Evolutionary conservation across 768 basidiomycete genomes (phyloP).

Genomic region (Mycena filopes): DNA sequence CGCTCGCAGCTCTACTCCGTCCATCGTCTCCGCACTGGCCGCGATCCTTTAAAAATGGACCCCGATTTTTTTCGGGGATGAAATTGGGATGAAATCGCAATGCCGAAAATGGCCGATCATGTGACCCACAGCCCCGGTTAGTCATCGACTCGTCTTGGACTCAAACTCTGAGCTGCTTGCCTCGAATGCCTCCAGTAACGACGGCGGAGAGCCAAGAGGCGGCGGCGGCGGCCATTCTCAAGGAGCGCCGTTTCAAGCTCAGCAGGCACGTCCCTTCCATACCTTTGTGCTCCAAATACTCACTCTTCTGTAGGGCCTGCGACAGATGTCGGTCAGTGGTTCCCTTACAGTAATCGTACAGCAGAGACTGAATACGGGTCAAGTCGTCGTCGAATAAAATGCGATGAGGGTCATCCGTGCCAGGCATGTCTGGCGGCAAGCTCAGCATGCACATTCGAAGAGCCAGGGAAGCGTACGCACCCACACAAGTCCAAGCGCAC

Average conservation of each 20-base stretch:
- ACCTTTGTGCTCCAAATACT: slow-evolving; percentile 8
- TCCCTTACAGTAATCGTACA: not conserved
- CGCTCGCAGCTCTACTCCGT: no score
- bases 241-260: slow-evolving; percentile 88
- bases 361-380: slow-evolving; percentile 8
- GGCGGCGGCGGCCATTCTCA: slow-evolving; percentile 62
- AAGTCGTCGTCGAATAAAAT: slow-evolving; percentile 86
- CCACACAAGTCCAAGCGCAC: slow-evolving; percentile 92
- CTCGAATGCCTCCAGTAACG: slow-evolving; percentile 57
- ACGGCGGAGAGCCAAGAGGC: slow-evolving; percentile 58
- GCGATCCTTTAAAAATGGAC: no score
- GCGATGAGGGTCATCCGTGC: slow-evolving; percentile 90
- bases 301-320: slow-evolving; percentile 70
- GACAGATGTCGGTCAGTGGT: slow-evolving; percentile 86
- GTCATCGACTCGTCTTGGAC: not conserved
- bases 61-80: no score
- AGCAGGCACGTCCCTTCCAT: slow-evolving; percentile 68
- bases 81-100: no score
- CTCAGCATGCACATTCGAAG: slow-evolving; percentile 88
- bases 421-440: slow-evolving; percentile 87
- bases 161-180: not conserved
- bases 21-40: no score
- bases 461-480: slow-evolving; percentile 86
- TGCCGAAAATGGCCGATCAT: no score
- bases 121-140: no score